A percentile compares a stretch with the other conserved stretches of the same genome.
phyloP scores from a whole-genome alignment of 2,329 filamentous ascomycete genomes.

The Xylariomycetidae sp. region DNA sequence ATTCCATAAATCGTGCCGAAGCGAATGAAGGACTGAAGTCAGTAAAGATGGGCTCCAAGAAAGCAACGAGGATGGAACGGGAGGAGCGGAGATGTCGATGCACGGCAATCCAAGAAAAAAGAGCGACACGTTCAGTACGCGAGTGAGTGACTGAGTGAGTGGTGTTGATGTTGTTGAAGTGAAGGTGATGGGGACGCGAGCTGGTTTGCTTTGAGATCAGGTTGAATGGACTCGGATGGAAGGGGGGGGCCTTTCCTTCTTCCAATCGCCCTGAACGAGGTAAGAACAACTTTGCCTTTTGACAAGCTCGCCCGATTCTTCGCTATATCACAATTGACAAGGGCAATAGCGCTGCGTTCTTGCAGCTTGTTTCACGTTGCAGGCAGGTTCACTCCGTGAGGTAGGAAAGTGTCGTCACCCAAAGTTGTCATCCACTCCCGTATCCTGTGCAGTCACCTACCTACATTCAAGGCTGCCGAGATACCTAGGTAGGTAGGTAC shows the following conservation, averaged over 20 bases:
- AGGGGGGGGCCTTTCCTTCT: not conserved
- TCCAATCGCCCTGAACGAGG: no score
- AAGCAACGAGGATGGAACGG: slow-evolving; percentile 15
- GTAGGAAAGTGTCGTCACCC: no score
- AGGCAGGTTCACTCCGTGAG: no score
- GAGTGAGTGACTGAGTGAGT: not conserved
- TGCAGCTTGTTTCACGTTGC: no score
- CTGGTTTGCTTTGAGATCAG: not conserved
- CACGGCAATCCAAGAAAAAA: slow-evolving; percentile 45
- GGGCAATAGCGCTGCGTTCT: no score
- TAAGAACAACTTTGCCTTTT: no score
- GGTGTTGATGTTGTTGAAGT: not conserved
- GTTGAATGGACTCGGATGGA: not conserved
- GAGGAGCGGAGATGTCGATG: slow-evolving; percentile 17
- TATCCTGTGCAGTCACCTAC: no score
- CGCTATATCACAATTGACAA: no score
- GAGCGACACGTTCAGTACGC: not conserved
- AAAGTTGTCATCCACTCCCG: no score
- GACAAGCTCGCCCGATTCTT: no score
- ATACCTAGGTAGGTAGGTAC: no score
- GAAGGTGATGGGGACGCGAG: not conserved
- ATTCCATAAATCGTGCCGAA: slow-evolving; percentile 23
- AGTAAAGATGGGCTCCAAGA: slow-evolving; percentile 26
- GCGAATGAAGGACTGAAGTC: slow-evolving; percentile 18
- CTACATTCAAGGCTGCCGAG: no score